A percentile compares a stretch with the other conserved stretches of the same genome.
Conservation (phyloP, 257 asterid species). For the Craterostigma plantagineum region DNA sequence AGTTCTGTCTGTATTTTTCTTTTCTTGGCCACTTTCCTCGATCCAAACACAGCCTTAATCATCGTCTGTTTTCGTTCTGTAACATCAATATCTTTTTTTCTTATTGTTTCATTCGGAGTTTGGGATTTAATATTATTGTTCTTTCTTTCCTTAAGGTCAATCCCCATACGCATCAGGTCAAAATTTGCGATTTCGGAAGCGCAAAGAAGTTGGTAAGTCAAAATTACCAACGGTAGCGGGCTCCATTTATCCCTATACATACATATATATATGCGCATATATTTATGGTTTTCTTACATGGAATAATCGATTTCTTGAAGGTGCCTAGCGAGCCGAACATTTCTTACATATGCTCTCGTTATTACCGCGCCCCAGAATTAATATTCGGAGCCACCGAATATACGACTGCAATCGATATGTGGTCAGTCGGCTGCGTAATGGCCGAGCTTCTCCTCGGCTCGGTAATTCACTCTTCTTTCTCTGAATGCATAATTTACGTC, state of each 20-base stretch:
- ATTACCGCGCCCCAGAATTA: conserved; percentile 88
- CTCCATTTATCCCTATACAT: not conserved
- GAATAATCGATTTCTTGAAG: conserved; percentile 19
- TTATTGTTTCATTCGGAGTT: not conserved
- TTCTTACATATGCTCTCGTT: conserved; percentile 83
- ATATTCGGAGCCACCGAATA: conserved; percentile 88
- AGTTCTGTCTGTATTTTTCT: no score
- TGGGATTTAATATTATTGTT: not conserved
- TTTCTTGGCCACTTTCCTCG: no score
- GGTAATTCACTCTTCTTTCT: conserved; percentile 16
- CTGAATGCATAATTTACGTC: not conserved
- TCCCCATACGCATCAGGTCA: conserved; percentile 54
- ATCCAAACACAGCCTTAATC: no score
- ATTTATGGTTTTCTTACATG: no score
- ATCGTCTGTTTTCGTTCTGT: no score
- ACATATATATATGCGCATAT: no score
- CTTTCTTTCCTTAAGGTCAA: conserved; percentile 25
- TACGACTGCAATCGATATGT: conserved; percentile 81
- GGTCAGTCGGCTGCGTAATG: conserved; percentile 96
- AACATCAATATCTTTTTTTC: no score
- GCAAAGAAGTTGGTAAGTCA: conserved; percentile 53
- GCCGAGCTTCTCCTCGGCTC: conserved; percentile 78
- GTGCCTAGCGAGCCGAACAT: conserved; percentile 83
- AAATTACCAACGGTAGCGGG: not conserved
- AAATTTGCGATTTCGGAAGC: conserved; percentile 65